Base-by-base conservation (phyloP, 768 basidiomycete genomes). In the Ramaria rubella region DNA sequence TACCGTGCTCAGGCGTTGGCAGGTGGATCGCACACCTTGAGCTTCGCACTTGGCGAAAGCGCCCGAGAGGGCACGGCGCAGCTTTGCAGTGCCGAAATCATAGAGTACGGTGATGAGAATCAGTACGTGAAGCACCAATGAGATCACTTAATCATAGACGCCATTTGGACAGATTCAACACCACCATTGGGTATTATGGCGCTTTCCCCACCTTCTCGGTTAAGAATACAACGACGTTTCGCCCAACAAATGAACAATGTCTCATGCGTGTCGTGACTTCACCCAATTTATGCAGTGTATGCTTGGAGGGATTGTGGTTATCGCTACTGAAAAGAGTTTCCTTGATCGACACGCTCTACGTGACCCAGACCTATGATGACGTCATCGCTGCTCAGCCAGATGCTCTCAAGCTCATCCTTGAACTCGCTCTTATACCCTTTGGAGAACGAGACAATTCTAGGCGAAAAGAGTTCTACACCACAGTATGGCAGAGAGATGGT, bases 181-280 rank as follows among this genome's bases (percentile, higher is more conserved):
- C 75, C 6, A 70, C 72, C 1, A 76, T 75, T 6, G 85, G 79
- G 1, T 73, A 84, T 61, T 84, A 87, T 63, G 75, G 85, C 49
- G 69, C 83, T 29, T 91, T 81, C 66, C 87, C 89, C 9, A 90
- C 89, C 85, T 89, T 77, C 64, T 86, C 84, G 0, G 74, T 82
- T 31, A 67, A 72, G 36, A 87, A 90, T 62, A 67, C 68, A 51
- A 89, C 85, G 0, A 77, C 79, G 3, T 90, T 86, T 68, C 79
- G 89, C n/a, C 89, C 89, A 3, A 90, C 88, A 2, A 87, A 89
- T 60, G 83, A 87, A 58, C 85, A 83, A 66, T 90, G 89, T 65
- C 80, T 90, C 46, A 90, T 91, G 89, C 86, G 89, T 40, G 71
- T 72, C 52, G 83, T 88, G 40, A 81, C 78, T 27, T 75, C 78